Conservation (phyloP, 441 rosid genomes). For the Erodium texanum region DNA sequence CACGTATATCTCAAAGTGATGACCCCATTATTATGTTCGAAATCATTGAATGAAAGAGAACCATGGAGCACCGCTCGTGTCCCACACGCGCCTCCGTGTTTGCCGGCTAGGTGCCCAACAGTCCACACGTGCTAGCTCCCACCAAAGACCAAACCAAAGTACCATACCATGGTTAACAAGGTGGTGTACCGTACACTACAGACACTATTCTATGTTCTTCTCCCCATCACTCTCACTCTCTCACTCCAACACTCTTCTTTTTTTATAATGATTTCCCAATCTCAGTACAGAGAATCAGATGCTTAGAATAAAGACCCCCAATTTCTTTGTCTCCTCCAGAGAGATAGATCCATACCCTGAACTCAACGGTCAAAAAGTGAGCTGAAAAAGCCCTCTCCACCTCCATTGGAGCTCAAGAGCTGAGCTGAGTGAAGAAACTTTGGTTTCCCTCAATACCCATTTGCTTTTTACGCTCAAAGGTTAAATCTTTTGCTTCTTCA, state of each 20-base stretch:
- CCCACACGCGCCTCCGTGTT: too few relatives aligned
- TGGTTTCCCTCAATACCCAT: constrained; percentile 14
- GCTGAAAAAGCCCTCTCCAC: constrained; percentile 13
- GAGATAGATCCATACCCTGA: not conserved
- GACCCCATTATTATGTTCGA: too few relatives aligned
- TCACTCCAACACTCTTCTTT: not conserved
- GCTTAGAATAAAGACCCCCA: constrained; percentile 25
- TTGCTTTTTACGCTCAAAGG: constrained; percentile 15
- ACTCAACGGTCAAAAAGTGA: too few relatives aligned
- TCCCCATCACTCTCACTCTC: not conserved
- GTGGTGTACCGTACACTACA: not conserved
- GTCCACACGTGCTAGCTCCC: too few relatives aligned
- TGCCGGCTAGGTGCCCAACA: too few relatives aligned
- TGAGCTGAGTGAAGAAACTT: constrained; percentile 22
- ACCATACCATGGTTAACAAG: not conserved
- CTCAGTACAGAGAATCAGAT: constrained; percentile 24
- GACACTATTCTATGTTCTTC: not conserved
- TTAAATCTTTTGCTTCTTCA: constrained; percentile 19
- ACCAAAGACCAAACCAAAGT: too few relatives aligned
- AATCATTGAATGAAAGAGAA: too few relatives aligned
- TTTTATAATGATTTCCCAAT: not conserved
- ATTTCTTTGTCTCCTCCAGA: constrained; percentile 16
- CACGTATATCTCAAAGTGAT: too few relatives aligned
- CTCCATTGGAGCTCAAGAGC: constrained; percentile 5
- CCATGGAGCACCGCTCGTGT: too few relatives aligned